Evolutionary conservation across 2,329 filamentous ascomycete genomes (phyloP), one percentile per base, ranked within the genome.

Genomic region (Mycogone perniciosa): DNA sequence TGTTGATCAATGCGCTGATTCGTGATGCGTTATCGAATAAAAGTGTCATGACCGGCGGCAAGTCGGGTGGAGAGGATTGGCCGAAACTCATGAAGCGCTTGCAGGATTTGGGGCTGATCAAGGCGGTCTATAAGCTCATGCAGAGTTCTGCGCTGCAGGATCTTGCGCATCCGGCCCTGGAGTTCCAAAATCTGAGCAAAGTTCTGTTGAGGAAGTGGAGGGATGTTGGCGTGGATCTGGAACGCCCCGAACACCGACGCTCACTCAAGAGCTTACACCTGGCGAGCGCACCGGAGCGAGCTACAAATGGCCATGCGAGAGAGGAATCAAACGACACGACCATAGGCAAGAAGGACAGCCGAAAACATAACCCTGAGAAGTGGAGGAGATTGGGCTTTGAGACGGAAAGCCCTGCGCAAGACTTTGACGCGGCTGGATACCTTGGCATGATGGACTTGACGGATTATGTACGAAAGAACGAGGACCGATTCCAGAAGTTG

Each of bases 401-500:
- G 67, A 86, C 87, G 0, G 93, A 99, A 68, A 91, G 81, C 58
- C 93, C 93, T 4, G 85, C 85, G 0, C 78, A 79, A 60, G 93
- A 99, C 60, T 97, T 99, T 63, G 84, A 89, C 20, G 75, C 81
- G 37, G 86, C 88, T 30, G 93, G 93, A 0, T 97, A 91, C 65
- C 70, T 99, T 48, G 93, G 93, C 30, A 89, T 99, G 81, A 97
- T 99, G 91, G 93, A 99, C 66, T 70, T 99, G 62, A 89, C 90
- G 2, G 91, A 97, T 67, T 99, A 89, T 65, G 89, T 96, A 44
- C 82, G 87, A 62, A 95, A 90, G 64, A 85, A 96, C 63, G 89
- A 96, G 66, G 91, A 96, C 64, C 82, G 83, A 8, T 97, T 95
- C 60, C 91, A 96, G 65, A 96, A 95, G 70, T 76, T 95, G 59